phyloP scores from a whole-genome alignment of 2,329 filamentous ascomycete species.

The Zymoseptoria crescenta region DNA sequence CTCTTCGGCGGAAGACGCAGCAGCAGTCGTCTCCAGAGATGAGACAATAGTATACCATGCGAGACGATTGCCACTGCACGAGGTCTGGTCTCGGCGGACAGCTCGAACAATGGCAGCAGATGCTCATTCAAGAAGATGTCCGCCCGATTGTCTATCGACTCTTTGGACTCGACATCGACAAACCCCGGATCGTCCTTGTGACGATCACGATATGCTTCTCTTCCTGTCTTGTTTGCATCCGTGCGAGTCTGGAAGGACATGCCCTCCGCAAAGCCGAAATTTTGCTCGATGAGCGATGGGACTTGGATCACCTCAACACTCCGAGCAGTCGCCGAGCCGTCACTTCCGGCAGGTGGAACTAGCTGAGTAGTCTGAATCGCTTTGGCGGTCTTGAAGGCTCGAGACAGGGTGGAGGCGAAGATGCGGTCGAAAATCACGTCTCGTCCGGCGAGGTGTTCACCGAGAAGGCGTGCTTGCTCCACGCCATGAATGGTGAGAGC shows the following conservation, averaged over 20 bases:
- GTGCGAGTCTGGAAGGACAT: slow-evolving; percentile 45
- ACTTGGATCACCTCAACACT: slow-evolving; percentile 34
- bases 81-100: slow-evolving; percentile 9
- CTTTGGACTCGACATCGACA: slow-evolving; percentile 58
- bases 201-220: slow-evolving; percentile 33
- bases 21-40: slow-evolving; percentile 58
- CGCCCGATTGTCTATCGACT: slow-evolving; percentile 57
- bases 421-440: slow-evolving; percentile 55
- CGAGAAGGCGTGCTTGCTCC: slow-evolving; percentile 68
- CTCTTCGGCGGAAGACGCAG: slow-evolving; percentile 44
- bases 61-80: slow-evolving; percentile 60
- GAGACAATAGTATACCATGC: slow-evolving; percentile 72
- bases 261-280: slow-evolving; percentile 67
- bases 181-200: slow-evolving; percentile 39
- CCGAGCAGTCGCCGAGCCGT: not conserved
- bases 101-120: slow-evolving; percentile 50
- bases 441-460: slow-evolving; percentile 55
- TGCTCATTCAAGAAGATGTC: slow-evolving; percentile 59
- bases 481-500: slow-evolving; percentile 73
- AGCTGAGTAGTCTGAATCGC: slow-evolving; percentile 53
- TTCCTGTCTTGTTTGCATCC: slow-evolving; percentile 29
- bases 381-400: slow-evolving; percentile 64
- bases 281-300: slow-evolving; percentile 58
- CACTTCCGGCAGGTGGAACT: not conserved
- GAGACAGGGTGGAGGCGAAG: slow-evolving; percentile 70